These are phyloP conservation scores for Fusarium sp. DNA, from an alignment of 2,329 filamentous ascomycete species.

Conservation along the genomic window DNA sequence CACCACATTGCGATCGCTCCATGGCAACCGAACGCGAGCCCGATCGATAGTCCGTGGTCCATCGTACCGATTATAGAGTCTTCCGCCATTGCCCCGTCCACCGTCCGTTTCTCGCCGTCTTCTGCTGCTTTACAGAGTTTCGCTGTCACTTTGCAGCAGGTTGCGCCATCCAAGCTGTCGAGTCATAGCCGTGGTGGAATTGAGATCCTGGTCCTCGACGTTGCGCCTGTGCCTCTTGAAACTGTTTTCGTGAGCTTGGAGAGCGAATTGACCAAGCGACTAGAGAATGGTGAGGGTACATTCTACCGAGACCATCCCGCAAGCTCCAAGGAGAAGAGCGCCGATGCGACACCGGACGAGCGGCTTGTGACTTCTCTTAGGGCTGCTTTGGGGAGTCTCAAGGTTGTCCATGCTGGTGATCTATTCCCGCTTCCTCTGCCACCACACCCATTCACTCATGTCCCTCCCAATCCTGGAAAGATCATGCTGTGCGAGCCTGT, in stretches of 20 bases:
- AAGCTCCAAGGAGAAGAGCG: conserved; percentile 54
- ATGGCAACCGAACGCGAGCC: conserved; percentile 71
- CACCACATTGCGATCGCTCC: conserved; percentile 79
- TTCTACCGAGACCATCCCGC: conserved; percentile 76
- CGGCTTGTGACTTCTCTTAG: conserved; percentile 75
- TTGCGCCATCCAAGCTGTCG: conserved; percentile 80
- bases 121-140: conserved; percentile 84
- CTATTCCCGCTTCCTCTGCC: conserved; percentile 80
- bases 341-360: conserved; percentile 61
- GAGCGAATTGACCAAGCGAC: conserved; percentile 79
- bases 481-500: conserved; percentile 96
- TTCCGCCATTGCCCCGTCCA: conserved; percentile 76
- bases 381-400: conserved; percentile 77
- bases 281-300: conserved; percentile 85
- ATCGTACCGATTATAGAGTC: conserved; percentile 80
- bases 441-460: conserved; percentile 87
- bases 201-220: conserved; percentile 85
- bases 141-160: conserved; percentile 75
- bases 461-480: conserved; percentile 84
- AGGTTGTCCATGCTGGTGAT: conserved; percentile 86
- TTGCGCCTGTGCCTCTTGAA: conserved; percentile 82
- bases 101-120: conserved; percentile 80
- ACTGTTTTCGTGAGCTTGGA: conserved; percentile 90
- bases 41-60: conserved; percentile 81
- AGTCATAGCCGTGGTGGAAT: conserved; percentile 80